Evolutionary conservation across 345 rosid genomes (phyloP), one percentile per base, ranked within the genome.

Genomic region (Eucalyptus caleyi): DNA sequence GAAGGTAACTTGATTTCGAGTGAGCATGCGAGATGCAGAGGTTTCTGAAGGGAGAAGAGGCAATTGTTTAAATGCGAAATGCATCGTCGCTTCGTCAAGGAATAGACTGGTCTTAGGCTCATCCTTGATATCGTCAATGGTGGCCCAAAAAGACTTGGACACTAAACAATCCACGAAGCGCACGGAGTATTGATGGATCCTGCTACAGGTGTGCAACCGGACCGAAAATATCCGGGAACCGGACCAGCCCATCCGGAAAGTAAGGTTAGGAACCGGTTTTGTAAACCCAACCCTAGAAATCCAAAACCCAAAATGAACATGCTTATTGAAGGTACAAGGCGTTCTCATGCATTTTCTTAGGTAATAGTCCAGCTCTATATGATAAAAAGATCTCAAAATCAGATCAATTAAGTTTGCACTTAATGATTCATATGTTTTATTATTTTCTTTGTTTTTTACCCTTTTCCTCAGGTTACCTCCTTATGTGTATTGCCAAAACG

Each of bases 401-500:
- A 50, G 56, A 49, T 21, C 13, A 47, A 49, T 42, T 49, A 59
- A 86, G 45, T 37, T 86, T 3, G 44, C 44, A 86, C 54, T 30
- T 86, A 37, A 49, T 30, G 60, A 86, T 86, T 50, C 7, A 6
- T 54, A 86, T 5, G 10, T 50, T 86, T 30, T 16, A 54, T 44
- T 34, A 5, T 81, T 45, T 49, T 44, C 12, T 56, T 86, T 34
- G 21, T 62, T 18, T 23, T 15, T 37, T 16, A 21, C 18, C 37
- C 21, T 44, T 30, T 37, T 91, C 44, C 90, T 90, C 95, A 98
- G 95, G 94, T 88, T 96, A 88, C 99, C 96, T 69, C 99, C 96
- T 87, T 97, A 94, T 91, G 98, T 94, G 49, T 92, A 95, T 87
- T 96, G 97, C 95, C 97, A 93, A 90, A 94, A 89, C 90, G 93